These are phyloP conservation scores for Beauveria pseudobassiana DNA, from an alignment of 2,329 filamentous ascomycete species.

Conservation along the genomic window DNA sequence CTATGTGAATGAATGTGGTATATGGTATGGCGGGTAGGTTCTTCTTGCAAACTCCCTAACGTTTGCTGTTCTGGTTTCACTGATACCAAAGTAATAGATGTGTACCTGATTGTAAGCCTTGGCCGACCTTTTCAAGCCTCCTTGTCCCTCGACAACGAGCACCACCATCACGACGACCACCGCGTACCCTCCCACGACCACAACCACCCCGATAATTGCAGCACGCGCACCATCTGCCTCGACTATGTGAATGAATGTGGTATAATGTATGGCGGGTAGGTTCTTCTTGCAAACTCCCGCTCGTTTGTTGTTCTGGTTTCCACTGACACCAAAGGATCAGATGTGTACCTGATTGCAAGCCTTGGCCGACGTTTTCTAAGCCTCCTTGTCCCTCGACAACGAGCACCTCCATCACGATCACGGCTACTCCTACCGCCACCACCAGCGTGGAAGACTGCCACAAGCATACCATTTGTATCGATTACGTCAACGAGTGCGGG, in stretches of 20 bases:
- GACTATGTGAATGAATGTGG: conserved; percentile 20
- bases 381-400: conserved; percentile 15
- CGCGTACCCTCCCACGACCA: neutral
- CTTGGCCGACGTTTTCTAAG: conserved; percentile 11
- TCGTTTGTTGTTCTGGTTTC: neutral
- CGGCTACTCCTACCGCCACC: neutral
- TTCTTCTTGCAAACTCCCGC: neutral
- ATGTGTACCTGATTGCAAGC: conserved; percentile 19
- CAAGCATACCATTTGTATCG: conserved; percentile 15
- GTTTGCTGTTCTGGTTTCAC: neutral
- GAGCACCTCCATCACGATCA: neutral
- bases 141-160: conserved; percentile 12
- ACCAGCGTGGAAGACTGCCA: neutral
- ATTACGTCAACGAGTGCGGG: conserved; percentile 19
- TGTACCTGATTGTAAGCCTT: conserved; percentile 19
- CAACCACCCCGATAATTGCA: conserved; percentile 16
- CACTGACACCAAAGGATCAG: conserved; percentile 7
- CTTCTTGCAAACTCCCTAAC: neutral
- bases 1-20: conserved; percentile 19
- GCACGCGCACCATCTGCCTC: conserved; percentile 19
- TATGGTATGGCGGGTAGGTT: conserved; percentile 19
- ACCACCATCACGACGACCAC: conserved; percentile 2
- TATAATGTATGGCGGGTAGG: conserved; percentile 19
- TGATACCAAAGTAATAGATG: conserved; percentile 13
- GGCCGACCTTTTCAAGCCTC: conserved; percentile 12